Evolutionary conservation across 768 basidiomycete species (phyloP), one percentile per base, ranked within the genome.

Genomic region (Collybiopsis luxurians): DNA sequence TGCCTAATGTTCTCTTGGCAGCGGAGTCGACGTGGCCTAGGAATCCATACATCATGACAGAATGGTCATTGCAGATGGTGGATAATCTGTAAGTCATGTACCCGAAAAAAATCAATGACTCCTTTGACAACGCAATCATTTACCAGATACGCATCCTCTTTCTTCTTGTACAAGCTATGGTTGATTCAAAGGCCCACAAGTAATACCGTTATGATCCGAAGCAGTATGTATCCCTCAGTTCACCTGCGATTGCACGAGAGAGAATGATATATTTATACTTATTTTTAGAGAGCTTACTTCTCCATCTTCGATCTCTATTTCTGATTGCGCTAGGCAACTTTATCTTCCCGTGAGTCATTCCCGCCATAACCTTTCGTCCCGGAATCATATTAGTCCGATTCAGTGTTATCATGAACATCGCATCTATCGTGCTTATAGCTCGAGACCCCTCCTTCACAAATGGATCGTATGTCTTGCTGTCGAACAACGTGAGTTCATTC

Each of bases 311-410:
- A 17, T 66, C 62, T 19, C 60, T 76, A 13, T 75, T 76, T 61
- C 64, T 66, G 42, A 71, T 77, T 53, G 68, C 73, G 0, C 48
- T 67, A 12, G 64, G 71, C 1, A 75, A 74, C 58, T 76, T 75
- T 61, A 65, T 76, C 38, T 69, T 76, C 60, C 75, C 75, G 13
- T 65, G 68, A 26, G 53, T 49, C 27, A 24, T 19, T 17, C 31
- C 27, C 31, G 5, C 21, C 5, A 38, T 51, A 34, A n/a, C n/a
- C n/a, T n/a, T 13, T 34, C 31, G 5, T 34, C 31, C 31, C 13
- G 13, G 31, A 6, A 34, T 34, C 5, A 34, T 34, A 6, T 34
- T 34, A 34, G 13, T 5, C 31, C 31, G 13, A 34, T 13, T 12
- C 34, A 51, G 49, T 19, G 31, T 51, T n/a, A 51, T 51, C 27